Evolutionary conservation across 2,329 filamentous ascomycete genomes (phyloP).

Genomic region (Colletotrichum orchidophilum): DNA sequence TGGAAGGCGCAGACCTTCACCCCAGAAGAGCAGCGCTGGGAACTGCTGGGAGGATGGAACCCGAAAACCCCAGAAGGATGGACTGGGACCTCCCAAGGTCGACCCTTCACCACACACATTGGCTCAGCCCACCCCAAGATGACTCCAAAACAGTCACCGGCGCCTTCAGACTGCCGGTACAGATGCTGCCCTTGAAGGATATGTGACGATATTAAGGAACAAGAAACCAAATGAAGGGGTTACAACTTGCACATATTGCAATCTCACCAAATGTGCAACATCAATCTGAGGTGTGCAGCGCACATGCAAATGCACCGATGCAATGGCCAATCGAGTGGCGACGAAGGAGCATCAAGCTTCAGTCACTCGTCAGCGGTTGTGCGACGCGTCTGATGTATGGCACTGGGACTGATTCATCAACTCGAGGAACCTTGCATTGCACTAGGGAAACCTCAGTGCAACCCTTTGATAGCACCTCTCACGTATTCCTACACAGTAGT

Average conservation of each 20-base stretch:
- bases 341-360: conserved; percentile 6
- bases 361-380: not conserved
- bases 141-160: conserved; percentile 20
- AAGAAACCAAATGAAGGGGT: conserved; percentile 28
- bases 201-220: conserved; percentile 25
- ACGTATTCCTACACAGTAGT: too few relatives aligned
- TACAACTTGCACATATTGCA: not conserved
- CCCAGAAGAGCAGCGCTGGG: not conserved
- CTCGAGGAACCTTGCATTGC: not conserved
- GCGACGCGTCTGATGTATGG: conserved; percentile 20
- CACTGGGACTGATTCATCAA: not conserved
- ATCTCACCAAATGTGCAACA: not conserved
- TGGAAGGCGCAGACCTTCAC: not conserved
- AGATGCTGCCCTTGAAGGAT: conserved; percentile 8
- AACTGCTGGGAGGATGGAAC: not conserved
- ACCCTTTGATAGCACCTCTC: not conserved
- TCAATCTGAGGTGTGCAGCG: not conserved
- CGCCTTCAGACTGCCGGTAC: conserved; percentile 22
- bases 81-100: not conserved
- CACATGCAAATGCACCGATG: not conserved
- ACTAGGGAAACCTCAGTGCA: not conserved
- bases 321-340: not conserved
- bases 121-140: conserved; percentile 15
- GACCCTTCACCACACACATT: not conserved
- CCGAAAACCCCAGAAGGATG: not conserved